Conservation (phyloP, 2,329 filamentous ascomycete species). For the Drechslerella dactyloides region DNA sequence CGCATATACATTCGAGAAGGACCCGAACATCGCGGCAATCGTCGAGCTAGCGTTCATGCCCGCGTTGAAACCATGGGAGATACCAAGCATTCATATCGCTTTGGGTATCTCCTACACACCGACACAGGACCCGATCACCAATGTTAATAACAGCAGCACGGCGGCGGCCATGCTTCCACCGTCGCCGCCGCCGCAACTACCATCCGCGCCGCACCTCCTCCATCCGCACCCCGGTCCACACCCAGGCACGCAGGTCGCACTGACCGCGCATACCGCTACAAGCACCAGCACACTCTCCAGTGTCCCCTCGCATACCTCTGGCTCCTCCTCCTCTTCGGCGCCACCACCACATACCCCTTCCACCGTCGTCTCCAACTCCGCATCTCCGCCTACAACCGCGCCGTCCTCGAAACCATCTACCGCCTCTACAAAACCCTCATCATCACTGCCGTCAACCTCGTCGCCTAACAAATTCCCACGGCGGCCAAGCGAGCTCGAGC, state of each 20-base stretch:
- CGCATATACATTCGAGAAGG: conserved; percentile 58
- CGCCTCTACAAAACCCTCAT: neutral
- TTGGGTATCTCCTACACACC: conserved; percentile 55
- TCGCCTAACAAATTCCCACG: conserved; percentile 12
- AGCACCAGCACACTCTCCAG: conserved; percentile 48
- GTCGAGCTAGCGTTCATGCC: conserved; percentile 52
- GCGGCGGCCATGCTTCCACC: conserved; percentile 13
- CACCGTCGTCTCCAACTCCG: neutral
- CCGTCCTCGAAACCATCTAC: conserved; percentile 51
- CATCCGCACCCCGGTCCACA: conserved; percentile 1
- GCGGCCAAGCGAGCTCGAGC: conserved; percentile 2
- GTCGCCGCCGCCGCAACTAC: conserved; percentile 27
- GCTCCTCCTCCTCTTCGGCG: neutral
- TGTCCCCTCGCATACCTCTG: conserved; percentile 23
- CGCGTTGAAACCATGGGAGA: conserved; percentile 52
- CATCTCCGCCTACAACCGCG: neutral
- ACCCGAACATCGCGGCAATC: conserved; percentile 38
- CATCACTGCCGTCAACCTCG: neutral
- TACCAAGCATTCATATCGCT: conserved; percentile 52
- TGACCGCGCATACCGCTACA: conserved; percentile 18
- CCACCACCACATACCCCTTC: conserved; percentile 7
- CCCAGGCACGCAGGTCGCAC: neutral
- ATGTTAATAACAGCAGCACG: conserved; percentile 23
- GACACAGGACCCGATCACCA: conserved; percentile 54
- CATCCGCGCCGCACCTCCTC: conserved; percentile 18